These are phyloP conservation scores for Cladophialophora psammophila DNA, from an alignment of 2,329 filamentous ascomycete species.

Conservation along the genomic window DNA sequence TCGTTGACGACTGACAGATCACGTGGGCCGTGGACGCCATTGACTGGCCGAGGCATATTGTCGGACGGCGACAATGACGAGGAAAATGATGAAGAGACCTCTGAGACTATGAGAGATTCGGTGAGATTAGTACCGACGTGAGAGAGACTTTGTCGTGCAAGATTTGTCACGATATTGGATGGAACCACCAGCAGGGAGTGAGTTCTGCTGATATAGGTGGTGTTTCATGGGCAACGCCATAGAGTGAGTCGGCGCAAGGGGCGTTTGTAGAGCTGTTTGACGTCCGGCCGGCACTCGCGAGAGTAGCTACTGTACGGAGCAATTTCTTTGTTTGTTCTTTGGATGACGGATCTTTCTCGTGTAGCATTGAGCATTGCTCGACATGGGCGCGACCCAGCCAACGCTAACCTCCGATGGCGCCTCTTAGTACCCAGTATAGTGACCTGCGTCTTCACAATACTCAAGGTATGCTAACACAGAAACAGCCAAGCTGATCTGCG, in stretches of 20 bases:
- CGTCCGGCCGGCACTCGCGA: not conserved
- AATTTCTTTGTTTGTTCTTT: not conserved
- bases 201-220: not conserved
- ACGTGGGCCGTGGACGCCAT: conserved; percentile 27
- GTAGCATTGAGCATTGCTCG: conserved; percentile 10
- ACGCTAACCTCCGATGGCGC: not conserved
- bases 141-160: not conserved
- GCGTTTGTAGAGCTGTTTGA: not conserved
- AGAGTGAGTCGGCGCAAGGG: not conserved
- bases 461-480: not conserved
- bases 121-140: not conserved
- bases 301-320: not conserved
- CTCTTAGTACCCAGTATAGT: no score
- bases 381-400: not conserved
- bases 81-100: not conserved
- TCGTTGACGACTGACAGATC: conserved; percentile 66
- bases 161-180: not conserved
- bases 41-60: conserved; percentile 17
- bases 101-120: not conserved
- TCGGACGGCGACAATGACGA: not conserved
- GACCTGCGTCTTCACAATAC: not conserved
- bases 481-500: not conserved
- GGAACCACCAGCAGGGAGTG: not conserved
- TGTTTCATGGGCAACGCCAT: conserved; percentile 18
- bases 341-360: not conserved